phyloP scores from a whole-genome alignment of 2,329 filamentous ascomycete genomes.

The Gaeumannomyces sp. region DNA sequence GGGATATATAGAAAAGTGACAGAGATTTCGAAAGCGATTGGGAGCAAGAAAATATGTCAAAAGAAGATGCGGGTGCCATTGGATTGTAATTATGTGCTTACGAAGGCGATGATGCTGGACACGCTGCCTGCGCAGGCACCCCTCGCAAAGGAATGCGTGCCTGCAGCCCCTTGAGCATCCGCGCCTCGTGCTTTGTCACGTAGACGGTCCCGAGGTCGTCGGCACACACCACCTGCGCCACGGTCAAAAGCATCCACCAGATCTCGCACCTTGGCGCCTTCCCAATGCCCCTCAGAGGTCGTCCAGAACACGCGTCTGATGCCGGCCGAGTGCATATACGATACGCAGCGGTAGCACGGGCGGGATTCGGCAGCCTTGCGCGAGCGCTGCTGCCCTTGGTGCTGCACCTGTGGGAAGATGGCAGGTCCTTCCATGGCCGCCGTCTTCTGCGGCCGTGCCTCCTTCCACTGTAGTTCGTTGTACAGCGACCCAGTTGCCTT shows the following conservation, averaged over 20 bases:
- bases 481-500: slow-evolving; percentile 33
- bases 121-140: too few relatives aligned
- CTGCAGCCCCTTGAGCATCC: slow-evolving; percentile 33
- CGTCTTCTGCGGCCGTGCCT: background rate
- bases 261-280: slow-evolving; percentile 42
- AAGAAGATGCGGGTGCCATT: background rate
- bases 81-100: too few relatives aligned
- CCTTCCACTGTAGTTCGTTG: slow-evolving; percentile 34
- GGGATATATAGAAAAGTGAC: background rate
- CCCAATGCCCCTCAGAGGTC: slow-evolving; percentile 39
- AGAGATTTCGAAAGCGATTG: background rate
- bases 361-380: slow-evolving; percentile 30
- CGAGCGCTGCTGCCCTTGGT: background rate
- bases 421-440: slow-evolving; percentile 3
- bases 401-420: background rate
- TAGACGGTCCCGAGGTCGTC: slow-evolving; percentile 30
- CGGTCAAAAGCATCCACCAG: slow-evolving; percentile 35
- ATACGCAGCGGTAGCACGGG: slow-evolving; percentile 46
- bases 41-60: background rate
- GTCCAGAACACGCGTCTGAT: slow-evolving; percentile 50
- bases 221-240: slow-evolving; percentile 14
- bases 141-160: background rate
- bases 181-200: slow-evolving; percentile 46
- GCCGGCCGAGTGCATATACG: slow-evolving; percentile 44
- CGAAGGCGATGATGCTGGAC: too few relatives aligned